These are phyloP conservation scores for Cadophora sp. DNA, from an alignment of 2,329 filamentous ascomycete species.

Conservation along the genomic window DNA sequence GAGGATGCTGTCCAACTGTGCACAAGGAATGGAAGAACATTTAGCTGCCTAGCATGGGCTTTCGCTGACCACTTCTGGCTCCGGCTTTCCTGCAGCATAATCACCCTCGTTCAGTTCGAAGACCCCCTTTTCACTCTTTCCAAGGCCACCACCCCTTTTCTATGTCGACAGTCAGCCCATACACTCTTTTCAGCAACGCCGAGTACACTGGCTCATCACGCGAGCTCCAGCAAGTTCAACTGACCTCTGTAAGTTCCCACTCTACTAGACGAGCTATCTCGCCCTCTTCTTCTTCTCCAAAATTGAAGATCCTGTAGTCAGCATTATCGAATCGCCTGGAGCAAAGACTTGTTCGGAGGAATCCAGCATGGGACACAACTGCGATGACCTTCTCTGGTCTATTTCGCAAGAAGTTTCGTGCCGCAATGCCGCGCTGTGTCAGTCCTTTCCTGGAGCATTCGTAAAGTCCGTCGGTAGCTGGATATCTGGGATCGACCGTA, in stretches of 20 bases:
- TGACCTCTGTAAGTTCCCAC: conserved; percentile 40
- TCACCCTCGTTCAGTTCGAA: conserved; percentile 12
- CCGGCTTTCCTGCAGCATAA: conserved; percentile 17
- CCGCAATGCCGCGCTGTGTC: conserved; percentile 37
- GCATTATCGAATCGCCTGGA: conserved; percentile 41
- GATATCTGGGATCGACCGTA: conserved; percentile 41
- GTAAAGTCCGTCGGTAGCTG: conserved; percentile 42
- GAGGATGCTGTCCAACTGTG: neutral
- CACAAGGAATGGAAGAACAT: neutral
- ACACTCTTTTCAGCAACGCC: neutral
- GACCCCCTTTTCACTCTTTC: conserved; percentile 38
- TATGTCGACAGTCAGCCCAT: neutral
- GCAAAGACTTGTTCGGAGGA: conserved; percentile 39
- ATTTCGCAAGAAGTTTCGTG: conserved; percentile 39
- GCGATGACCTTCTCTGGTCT: conserved; percentile 45
- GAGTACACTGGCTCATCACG: neutral
- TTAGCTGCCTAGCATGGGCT: conserved; percentile 17
- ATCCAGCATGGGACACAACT: conserved; percentile 43
- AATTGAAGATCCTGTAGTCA: conserved; percentile 44
- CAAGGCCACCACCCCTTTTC: conserved; percentile 41
- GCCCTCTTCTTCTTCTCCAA: conserved; percentile 36
- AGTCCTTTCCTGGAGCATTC: conserved; percentile 35
- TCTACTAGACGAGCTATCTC: conserved; percentile 39
- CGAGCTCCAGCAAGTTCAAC: neutral
- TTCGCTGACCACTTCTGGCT: conserved; percentile 28